Conservation (phyloP, 179 eudicot genomes). For the Drosera spatulata region DNA sequence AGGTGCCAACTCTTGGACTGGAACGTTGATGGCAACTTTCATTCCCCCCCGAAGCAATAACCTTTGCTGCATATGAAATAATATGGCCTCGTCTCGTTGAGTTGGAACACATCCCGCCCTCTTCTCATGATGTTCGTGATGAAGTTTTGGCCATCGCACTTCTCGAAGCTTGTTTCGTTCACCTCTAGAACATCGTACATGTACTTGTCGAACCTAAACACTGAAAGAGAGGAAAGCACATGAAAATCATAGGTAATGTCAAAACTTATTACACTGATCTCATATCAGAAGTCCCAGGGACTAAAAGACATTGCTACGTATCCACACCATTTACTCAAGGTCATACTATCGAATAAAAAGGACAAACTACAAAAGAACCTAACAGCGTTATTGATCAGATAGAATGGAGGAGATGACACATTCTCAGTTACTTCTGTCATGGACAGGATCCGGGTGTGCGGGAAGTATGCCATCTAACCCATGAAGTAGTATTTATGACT, state of each 20-base stretch:
- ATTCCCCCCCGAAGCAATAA: slow-evolving; percentile 22
- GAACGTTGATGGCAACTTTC: slow-evolving; percentile 26
- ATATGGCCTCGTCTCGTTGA: slow-evolving; percentile 20
- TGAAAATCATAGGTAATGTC: too few relatives aligned
- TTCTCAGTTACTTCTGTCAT: too few relatives aligned
- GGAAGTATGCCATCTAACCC: too few relatives aligned
- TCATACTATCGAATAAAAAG: too few relatives aligned
- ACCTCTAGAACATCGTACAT: slow-evolving; percentile 33
- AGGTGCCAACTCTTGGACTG: neutral
- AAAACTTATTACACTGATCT: neutral
- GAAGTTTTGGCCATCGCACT: slow-evolving; percentile 15
- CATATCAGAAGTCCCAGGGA: too few relatives aligned
- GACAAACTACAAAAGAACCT: too few relatives aligned
- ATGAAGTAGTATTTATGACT: too few relatives aligned
- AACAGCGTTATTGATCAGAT: too few relatives aligned
- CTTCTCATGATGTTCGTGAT: slow-evolving; percentile 27
- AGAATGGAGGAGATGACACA: too few relatives aligned
- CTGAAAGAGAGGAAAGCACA: slow-evolving; percentile 6
- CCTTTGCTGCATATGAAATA: slow-evolving; percentile 35
- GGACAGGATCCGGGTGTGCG: too few relatives aligned
- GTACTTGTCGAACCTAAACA: slow-evolving; percentile 19
- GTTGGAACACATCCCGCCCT: slow-evolving; percentile 25
- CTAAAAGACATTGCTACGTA: too few relatives aligned
- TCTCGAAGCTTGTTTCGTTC: slow-evolving; percentile 24
- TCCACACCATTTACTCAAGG: too few relatives aligned